Conservation (phyloP, 2,329 filamentous ascomycete genomes). For the Trichoderma asperellum region DNA sequence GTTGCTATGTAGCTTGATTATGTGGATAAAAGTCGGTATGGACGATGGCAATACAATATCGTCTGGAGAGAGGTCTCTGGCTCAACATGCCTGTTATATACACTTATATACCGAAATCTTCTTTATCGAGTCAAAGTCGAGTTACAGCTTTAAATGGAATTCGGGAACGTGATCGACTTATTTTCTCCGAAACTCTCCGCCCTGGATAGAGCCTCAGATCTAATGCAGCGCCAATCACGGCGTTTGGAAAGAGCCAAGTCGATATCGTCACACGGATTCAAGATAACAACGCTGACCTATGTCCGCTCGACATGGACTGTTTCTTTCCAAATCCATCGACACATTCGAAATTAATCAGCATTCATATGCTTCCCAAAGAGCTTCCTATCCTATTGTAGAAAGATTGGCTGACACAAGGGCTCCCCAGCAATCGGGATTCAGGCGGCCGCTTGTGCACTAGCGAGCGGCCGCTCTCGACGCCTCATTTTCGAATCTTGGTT, state of each 20-base stretch:
- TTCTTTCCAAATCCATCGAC: not conserved
- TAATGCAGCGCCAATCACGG: not conserved
- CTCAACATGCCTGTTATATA: not conserved
- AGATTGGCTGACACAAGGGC: constrained; percentile 11
- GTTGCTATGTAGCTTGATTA: too few species aligned
- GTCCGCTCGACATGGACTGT: not conserved
- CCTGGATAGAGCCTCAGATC: not conserved
- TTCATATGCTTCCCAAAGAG: not conserved
- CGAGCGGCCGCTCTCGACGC: constrained; percentile 7
- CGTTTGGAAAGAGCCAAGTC: not conserved
- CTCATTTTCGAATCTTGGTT: not conserved
- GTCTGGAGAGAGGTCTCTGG: not conserved
- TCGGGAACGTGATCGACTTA: not conserved
- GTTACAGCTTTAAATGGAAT: not conserved
- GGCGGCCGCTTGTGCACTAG: constrained; percentile 14
- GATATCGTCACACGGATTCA: not conserved
- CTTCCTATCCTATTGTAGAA: not conserved
- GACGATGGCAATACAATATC: not conserved
- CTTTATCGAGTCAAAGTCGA: not conserved
- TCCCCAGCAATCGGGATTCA: not conserved
- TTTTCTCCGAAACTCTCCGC: not conserved
- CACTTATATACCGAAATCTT: not conserved
- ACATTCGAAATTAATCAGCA: not conserved
- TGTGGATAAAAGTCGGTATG: not conserved
- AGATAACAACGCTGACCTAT: not conserved